Base-by-base conservation (phyloP, 441 rosid species). In the Adansonia gregorii region DNA sequence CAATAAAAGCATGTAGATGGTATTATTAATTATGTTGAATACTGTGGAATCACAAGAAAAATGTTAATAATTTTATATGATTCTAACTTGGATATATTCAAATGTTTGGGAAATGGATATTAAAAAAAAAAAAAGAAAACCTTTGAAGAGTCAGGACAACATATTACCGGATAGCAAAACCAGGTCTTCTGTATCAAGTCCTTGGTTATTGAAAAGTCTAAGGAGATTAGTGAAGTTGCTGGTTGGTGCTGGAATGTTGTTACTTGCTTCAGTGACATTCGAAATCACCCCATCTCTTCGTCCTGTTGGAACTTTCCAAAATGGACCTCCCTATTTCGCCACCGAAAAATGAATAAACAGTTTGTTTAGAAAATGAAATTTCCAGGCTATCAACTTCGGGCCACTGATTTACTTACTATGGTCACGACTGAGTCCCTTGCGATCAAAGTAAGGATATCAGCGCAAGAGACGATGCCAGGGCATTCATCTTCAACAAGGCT, bases 261-360 rank as follows among this genome's bases (percentile, higher is more conserved):
- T 79, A 2, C 15, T 0, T 35, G 98, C 92, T 76, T 92, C 97
- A 1, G 89, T 24, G 2, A 54, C 7, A 10, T 76, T 89, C 39
- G 98, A 93, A 77, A 88, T 78, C 51, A 81, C 72, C 1, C 97
- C 98, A 48, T 93, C 95, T 81, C 98, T 82, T 76, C 97, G 67
- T 1, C 94, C 98, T 0, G 98, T 89, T 2, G 97, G 95, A 43
- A 92, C 98, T 3, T 43, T 83, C 97, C 98, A 93, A 19, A 69
- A 87, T 7, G 98, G 98, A 75, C 95, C 97, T 74, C 98, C 95
- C 95, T 90, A 51, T 68, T 2, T 8, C 11, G 11, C 27, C 39
- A 59, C 17, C 1, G 4, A 35, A 35, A 55, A 60, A 39, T 24
- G 7, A 70, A 35, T 35, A 35, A 35, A 3, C 39, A 3, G 39